Evolutionary conservation across 164 flowering plant genomes (phyloP), one percentile per base, ranked within the genome.

Genomic region (Vitis labrusca): DNA sequence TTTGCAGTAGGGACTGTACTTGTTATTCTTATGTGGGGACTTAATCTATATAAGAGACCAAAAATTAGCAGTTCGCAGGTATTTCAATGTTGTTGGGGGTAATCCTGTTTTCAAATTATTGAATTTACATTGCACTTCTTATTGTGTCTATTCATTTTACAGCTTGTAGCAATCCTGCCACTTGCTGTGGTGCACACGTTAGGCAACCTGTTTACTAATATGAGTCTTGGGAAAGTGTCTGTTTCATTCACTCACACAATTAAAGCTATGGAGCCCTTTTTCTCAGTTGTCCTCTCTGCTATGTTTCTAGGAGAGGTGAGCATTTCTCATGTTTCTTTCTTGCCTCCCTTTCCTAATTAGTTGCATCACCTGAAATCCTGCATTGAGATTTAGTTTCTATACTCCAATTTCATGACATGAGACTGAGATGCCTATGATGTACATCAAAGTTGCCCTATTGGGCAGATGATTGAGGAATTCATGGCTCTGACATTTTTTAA

Each of bases 141-240:
- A 32, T 27, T 72, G 27, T 50, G 9, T 17, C 57, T 59, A 2
- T 74, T 61, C 50, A 50, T 5, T 66, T 73, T 50, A 64, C 84
- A 95, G 99, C 91, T 95, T 73, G 73, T 75, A 27, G 89, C 89
- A 17, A 93, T 93, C 55, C 63, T 91, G 66, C 99, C 99, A 30
- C 76, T 93, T 78, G 99, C 99, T 5, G n/a, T 83, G 59, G 97
- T 90, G 67, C 99, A 95, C 80, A 81, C 89, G 4, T 67, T 95
- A 69, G 99, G 97, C 23, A 93, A 95, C 74, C 94, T 93, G 56
- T 95, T 95, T 80, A 93, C 97, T 47, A 95, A 95, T 71, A 90
- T 95, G 97, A 95, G 99, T 81, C 97, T 95, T 59, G 99, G 98
- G n/a, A 93, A 93, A 81, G 99, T 95, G 73, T 87, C 99, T 49